Conservation (phyloP, 208 protist genomes). For the Leishmania tropica region DNA sequence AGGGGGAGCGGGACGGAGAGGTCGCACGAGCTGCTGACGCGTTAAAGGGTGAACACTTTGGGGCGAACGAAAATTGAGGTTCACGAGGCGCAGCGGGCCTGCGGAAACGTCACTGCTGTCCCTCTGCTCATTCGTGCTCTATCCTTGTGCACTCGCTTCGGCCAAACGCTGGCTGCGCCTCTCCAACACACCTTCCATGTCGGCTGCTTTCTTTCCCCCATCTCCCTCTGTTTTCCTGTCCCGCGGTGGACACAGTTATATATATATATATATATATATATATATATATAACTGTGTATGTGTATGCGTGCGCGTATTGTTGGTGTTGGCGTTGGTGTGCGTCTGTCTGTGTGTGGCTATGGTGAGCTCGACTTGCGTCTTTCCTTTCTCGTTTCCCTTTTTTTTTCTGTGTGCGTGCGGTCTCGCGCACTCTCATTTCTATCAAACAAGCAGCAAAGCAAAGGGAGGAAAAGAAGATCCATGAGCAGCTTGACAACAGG, state of each 20-base stretch:
- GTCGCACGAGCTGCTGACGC: background rate
- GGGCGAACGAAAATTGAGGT: background rate
- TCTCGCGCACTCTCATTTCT: constrained; percentile 13
- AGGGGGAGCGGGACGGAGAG: background rate
- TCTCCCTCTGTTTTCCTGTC: background rate
- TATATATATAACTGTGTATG: background rate
- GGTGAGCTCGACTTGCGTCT: background rate
- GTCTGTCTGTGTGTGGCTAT: background rate
- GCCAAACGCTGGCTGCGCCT: background rate
- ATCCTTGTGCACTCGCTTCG: background rate
- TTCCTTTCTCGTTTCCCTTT: constrained; percentile 16
- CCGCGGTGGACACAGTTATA: background rate
- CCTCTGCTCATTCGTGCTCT: background rate
- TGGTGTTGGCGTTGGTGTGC: background rate
- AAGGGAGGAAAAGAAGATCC: background rate
- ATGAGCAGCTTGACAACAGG: background rate
- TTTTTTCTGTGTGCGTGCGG: background rate
- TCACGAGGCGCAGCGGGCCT: background rate
- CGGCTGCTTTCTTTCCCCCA: background rate
- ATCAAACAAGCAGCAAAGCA: background rate
- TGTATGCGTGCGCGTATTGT: background rate
- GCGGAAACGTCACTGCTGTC: background rate
- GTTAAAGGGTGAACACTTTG: background rate
- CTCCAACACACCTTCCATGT: background rate
- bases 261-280: background rate